Base-by-base conservation (phyloP, 2,329 filamentous ascomycete genomes). In the Fusarium caatingaense region DNA sequence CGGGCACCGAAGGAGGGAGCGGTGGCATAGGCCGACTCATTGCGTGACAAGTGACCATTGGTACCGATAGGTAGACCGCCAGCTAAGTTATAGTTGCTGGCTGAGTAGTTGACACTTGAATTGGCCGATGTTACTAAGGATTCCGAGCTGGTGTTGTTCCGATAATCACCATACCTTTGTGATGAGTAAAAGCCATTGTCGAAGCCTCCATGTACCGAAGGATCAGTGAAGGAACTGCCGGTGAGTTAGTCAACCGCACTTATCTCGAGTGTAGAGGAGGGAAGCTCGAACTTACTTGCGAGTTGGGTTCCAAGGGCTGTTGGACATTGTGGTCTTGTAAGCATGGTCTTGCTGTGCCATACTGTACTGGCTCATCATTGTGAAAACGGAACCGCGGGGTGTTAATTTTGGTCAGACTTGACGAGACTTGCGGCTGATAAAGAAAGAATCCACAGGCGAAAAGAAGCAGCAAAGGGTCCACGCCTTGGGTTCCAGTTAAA, bases 241-340 rank as follows among this genome's bases (percentile, higher is more conserved):
- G 72, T 46, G 69, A 73, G 56, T 77, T 78, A 76, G 74, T 50
- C 64, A 74, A 69, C 51, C 46, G 60, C 59, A 25, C 45, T 56
- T 46, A 60, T 40, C 28, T 32, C 40, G 32, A 44, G 27, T 12
- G 64, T 42, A 50, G 60, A 57, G 37, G 55, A 45, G 50, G 57
- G 34, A 37, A 48, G 61, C 55, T 56, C 56, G 27, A 48, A 79
- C 84, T 82, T 83, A 88, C 86, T 85, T 88, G 79, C 83, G 84
- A 71, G 82, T 79, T 69, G 83, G 76, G 69, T 82, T 82, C 85
- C 85, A 87, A 61, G 83, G 81, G 72, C 83, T 81, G 77, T 81
- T 82, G 66, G 83, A 78, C 77, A 82, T 80, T 74, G 79, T 78
- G 71, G 78, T 80, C 76, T 81, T 83, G 78, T 85, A 86, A 67